Percentiles rank a stretch among this genome's conserved stretches.
These are phyloP conservation scores for Pestalotiopsis sp. DNA, from an alignment of 2,329 filamentous ascomycete species.

Conservation along the genomic window DNA sequence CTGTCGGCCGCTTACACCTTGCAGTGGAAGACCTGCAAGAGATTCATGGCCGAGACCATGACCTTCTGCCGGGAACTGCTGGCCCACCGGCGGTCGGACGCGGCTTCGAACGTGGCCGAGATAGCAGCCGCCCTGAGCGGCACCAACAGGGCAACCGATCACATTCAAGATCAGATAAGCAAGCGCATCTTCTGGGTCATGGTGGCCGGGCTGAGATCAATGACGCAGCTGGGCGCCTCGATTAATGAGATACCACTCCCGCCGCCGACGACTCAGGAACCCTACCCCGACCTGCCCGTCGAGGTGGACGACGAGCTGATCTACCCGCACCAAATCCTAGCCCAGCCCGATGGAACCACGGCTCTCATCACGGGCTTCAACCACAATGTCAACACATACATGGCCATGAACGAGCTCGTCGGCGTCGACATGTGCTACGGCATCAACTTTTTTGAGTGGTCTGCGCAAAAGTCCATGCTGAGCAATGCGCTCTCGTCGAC, in stretches of 20 bases:
- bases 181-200: conserved; percentile 85
- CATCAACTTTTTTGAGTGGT: conserved; percentile 75
- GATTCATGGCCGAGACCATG: conserved; percentile 74
- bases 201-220: conserved; percentile 74
- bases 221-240: conserved; percentile 74
- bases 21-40: conserved; percentile 65
- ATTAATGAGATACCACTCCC: conserved; percentile 74
- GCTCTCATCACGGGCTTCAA: conserved; percentile 81
- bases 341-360: conserved; percentile 67
- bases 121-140: conserved; percentile 39
- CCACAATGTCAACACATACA: conserved; percentile 74
- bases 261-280: conserved; percentile 73
- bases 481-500: conserved; percentile 70
- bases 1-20: conserved; percentile 68
- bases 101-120: conserved; percentile 24
- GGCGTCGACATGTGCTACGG: conserved; percentile 85
- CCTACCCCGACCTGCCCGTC: conserved; percentile 76
- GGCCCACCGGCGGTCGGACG: conserved; percentile 57
- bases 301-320: conserved; percentile 87
- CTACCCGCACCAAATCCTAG: conserved; percentile 67
- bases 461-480: conserved; percentile 73
- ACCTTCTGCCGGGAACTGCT: conserved; percentile 69
- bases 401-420: conserved; percentile 76
- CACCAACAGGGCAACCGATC: conserved; percentile 58
- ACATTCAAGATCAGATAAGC: conserved; percentile 72